Evolutionary conservation across 345 rosid species (phyloP).

Genomic region (Ceriops decandra): DNA sequence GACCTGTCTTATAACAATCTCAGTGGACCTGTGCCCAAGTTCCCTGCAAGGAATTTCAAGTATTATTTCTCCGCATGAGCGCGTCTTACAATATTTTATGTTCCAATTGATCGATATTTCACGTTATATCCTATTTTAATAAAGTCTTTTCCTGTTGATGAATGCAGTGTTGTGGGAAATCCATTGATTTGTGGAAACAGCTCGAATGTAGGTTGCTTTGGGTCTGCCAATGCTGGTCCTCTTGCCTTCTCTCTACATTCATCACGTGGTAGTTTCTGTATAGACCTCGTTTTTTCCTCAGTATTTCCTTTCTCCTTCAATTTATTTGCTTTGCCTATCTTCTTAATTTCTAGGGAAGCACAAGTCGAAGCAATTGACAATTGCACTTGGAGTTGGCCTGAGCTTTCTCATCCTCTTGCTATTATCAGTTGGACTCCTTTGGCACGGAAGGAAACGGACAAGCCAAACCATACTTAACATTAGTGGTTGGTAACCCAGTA

Average conservation of each 20-base stretch:
- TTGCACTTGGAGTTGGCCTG: conserved; percentile 68
- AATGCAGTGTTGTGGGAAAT: conserved; percentile 73
- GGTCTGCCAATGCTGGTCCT: conserved; percentile 48
- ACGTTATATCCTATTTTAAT: neutral
- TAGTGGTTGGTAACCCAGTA: conserved; percentile 41
- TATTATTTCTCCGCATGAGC: conserved; percentile 21
- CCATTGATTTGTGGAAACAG: conserved; percentile 69
- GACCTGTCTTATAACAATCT: conserved; percentile 94
- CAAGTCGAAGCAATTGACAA: conserved; percentile 56
- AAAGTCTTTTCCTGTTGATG: conserved; percentile 16
- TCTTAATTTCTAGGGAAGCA: conserved; percentile 35
- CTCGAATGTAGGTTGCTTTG: conserved; percentile 53
- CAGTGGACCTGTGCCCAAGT: conserved; percentile 78
- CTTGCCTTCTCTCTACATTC: conserved; percentile 49
- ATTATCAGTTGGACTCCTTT: conserved; percentile 46
- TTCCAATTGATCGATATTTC: conserved; percentile 6
- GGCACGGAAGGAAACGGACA: conserved; percentile 49
- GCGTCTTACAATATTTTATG: neutral
- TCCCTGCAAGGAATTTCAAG: conserved; percentile 80
- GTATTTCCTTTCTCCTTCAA: neutral
- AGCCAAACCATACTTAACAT: conserved; percentile 39
- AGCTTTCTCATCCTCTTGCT: conserved; percentile 47
- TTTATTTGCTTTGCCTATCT: neutral
- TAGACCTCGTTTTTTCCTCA: neutral
- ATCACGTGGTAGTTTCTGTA: conserved; percentile 44